Percentiles rank a stretch among this genome's conserved stretches.
These are phyloP conservation scores for Trapa incisa DNA, from an alignment of 345 rosid genomes.

Conservation along the genomic window DNA sequence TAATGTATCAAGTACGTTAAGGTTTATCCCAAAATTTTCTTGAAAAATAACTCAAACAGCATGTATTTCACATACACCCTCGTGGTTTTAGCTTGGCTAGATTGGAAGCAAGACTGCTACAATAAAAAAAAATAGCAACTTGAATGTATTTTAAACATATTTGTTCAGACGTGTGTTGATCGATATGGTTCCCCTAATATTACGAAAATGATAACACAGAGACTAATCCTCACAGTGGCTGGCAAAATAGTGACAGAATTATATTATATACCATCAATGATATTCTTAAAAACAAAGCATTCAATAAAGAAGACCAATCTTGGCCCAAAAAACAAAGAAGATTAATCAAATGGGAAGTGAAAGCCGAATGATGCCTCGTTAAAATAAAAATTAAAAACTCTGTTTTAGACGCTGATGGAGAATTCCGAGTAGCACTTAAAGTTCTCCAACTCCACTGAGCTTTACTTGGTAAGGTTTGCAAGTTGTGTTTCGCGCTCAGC, in stretches of 20 bases:
- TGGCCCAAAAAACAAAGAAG: background rate
- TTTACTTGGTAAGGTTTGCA: too few relatives aligned
- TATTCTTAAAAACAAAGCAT: background rate
- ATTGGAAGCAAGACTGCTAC: background rate
- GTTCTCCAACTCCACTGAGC: too few relatives aligned
- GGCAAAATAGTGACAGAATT: background rate
- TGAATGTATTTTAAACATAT: background rate
- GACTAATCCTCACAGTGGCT: background rate
- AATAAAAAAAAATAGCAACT: background rate
- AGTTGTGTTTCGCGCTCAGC: too few relatives aligned
- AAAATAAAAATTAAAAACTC: background rate
- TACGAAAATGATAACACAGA: background rate
- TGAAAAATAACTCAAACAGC: background rate
- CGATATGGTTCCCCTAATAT: background rate
- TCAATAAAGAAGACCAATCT: background rate
- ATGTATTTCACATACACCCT: background rate
- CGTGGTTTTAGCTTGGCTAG: background rate
- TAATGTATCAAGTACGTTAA: background rate
- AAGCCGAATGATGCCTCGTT: background rate
- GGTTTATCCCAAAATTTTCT: background rate
- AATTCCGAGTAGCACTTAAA: too few relatives aligned
- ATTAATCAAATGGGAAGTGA: background rate
- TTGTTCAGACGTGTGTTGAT: background rate
- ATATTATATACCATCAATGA: background rate
- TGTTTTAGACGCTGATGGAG: too few relatives aligned